Percentiles rank a stretch among this genome's conserved stretches.
Conservation (phyloP, 2,329 filamentous ascomycete genomes). For the Penicillium sp. region DNA sequence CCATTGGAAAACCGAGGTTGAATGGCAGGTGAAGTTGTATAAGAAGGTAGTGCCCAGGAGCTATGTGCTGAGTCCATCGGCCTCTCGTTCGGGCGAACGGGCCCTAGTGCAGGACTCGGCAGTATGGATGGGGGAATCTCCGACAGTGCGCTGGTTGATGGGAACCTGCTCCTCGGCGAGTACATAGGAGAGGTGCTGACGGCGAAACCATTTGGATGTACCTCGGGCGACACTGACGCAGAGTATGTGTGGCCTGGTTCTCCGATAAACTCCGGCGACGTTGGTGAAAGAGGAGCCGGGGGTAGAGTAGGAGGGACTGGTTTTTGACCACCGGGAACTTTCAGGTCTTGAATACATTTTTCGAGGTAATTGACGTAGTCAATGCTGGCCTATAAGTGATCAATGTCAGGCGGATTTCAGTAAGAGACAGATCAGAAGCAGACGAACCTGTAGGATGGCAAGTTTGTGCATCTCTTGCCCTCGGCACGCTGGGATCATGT, state of each 20-base stretch:
- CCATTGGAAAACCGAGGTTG: slow-evolving; percentile 42
- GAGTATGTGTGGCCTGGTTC: slow-evolving; percentile 35
- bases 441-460: slow-evolving; percentile 83
- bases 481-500: slow-evolving; percentile 94
- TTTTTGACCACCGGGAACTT: slow-evolving; percentile 53
- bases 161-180: slow-evolving; percentile 36
- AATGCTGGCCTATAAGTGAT: slow-evolving; percentile 74
- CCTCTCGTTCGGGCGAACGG: slow-evolving; percentile 29
- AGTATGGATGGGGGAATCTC: slow-evolving; percentile 40
- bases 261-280: slow-evolving; percentile 40
- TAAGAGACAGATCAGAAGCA: neutral
- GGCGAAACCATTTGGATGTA: slow-evolving; percentile 28
- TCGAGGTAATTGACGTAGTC: slow-evolving; percentile 96
- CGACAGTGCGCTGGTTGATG: slow-evolving; percentile 26
- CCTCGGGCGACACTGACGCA: slow-evolving; percentile 43
- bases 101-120: slow-evolving; percentile 43
- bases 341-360: slow-evolving; percentile 81
- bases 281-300: slow-evolving; percentile 40
- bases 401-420: slow-evolving; percentile 14
- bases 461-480: slow-evolving; percentile 97
- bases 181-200: slow-evolving; percentile 39
- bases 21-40: slow-evolving; percentile 30
- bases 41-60: slow-evolving; percentile 29
- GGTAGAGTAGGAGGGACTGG: slow-evolving; percentile 24
- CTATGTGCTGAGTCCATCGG: slow-evolving; percentile 28